These are phyloP conservation scores for Tremellales sp. DNA, from an alignment of 1,284 basidiomycete species.

Conservation along the genomic window DNA sequence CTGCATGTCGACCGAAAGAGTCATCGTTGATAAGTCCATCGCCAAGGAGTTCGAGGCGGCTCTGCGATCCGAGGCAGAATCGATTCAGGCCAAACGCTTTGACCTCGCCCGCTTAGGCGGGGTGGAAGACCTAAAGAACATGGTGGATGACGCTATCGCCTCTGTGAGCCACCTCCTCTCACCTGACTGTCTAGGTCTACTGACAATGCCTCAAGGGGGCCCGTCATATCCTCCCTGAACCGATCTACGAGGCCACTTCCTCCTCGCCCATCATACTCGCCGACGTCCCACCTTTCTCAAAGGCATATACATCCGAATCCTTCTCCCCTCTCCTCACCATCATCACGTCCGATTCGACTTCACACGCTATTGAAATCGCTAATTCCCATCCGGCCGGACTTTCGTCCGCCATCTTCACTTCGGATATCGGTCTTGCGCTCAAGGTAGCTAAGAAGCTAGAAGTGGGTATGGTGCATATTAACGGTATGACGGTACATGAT, in stretches of 20 bases:
- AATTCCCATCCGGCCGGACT: slow-evolving; percentile 26
- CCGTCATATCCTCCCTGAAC: slow-evolving; percentile 9
- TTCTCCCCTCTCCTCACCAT: slow-evolving; percentile 34
- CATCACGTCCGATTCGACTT: slow-evolving; percentile 14
- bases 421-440: slow-evolving; percentile 15
- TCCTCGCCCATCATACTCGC: slow-evolving; percentile 24
- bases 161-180: slow-evolving; percentile 9
- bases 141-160: slow-evolving; percentile 27
- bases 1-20: slow-evolving; percentile 67
- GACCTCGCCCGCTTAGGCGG: slow-evolving; percentile 23
- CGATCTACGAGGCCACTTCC: slow-evolving; percentile 6
- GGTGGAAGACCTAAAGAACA: slow-evolving; percentile 13
- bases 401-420: slow-evolving; percentile 22
- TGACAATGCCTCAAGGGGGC: slow-evolving; percentile 10
- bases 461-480: slow-evolving; percentile 34
- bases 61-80: slow-evolving; percentile 4
- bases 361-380: slow-evolving; percentile 20
- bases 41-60: slow-evolving; percentile 37
- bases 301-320: slow-evolving; percentile 23
- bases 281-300: slow-evolving; percentile 8
- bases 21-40: slow-evolving; percentile 53
- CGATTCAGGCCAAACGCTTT: slow-evolving; percentile 12
- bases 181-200: neutral
- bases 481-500: slow-evolving; percentile 40
- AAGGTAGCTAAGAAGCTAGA: slow-evolving; percentile 23